Evolutionary conservation across 805 yeast genomes (phyloP).

Genomic region (Teunomyces lycoperdinae): DNA sequence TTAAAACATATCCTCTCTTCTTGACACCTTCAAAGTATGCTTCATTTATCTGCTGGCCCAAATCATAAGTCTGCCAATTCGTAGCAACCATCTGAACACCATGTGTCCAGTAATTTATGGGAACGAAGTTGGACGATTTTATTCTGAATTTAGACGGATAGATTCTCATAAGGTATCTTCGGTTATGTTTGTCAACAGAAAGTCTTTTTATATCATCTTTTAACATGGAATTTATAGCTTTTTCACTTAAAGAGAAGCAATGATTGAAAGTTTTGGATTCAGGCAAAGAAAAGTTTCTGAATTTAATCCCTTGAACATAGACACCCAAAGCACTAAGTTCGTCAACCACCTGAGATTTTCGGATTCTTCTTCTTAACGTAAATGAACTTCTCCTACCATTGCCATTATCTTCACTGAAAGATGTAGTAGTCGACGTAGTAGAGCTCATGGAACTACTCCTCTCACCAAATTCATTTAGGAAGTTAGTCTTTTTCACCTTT

Average conservation of each 20-base stretch:
- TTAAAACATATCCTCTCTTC: conserved; percentile 72
- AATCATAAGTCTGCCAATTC: conserved; percentile 91
- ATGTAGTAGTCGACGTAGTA: conserved; percentile 37
- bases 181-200: conserved; percentile 73
- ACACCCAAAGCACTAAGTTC: conserved; percentile 63
- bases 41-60: conserved; percentile 85
- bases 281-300: conserved; percentile 78
- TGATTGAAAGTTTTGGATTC: conserved; percentile 80
- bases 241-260: conserved; percentile 84
- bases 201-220: conserved; percentile 55
- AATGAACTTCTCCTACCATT: conserved; percentile 15
- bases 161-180: conserved; percentile 70
- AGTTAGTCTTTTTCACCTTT: conserved; percentile 66
- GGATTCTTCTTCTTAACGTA: conserved; percentile 20
- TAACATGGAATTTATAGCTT: conserved; percentile 57
- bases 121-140: conserved; percentile 78
- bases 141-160: conserved; percentile 83
- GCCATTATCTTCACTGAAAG: conserved; percentile 40
- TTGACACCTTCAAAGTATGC: conserved; percentile 67
- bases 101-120: conserved; percentile 72
- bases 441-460: conserved; percentile 16
- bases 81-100: conserved; percentile 97
- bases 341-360: conserved; percentile 24
- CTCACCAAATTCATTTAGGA: conserved; percentile 18
- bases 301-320: conserved; percentile 72